A percentile compares a stretch with the other conserved stretches of the same genome.
phyloP scores from a whole-genome alignment of 1,284 basidiomycete genomes.

The Rhodofomes roseus region DNA sequence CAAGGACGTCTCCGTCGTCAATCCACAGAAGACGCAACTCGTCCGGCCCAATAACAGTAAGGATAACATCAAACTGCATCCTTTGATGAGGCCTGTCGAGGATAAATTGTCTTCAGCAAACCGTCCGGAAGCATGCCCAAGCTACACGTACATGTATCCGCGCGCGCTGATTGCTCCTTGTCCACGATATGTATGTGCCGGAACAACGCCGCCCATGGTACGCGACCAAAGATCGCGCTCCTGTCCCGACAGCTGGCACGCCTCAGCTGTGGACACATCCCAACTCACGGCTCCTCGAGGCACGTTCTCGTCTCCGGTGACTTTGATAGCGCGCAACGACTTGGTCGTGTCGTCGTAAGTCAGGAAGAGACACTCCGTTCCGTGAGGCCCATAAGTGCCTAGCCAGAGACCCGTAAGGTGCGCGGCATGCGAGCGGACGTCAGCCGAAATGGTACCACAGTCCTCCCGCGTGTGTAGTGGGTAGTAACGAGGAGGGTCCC shows the following conservation, averaged over 20 bases:
- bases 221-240: not conserved
- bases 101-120: not conserved
- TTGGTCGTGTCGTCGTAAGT: not conserved
- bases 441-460: not conserved
- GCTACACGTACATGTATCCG: not conserved
- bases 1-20: not conserved
- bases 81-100: not conserved
- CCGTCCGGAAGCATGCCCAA: not conserved
- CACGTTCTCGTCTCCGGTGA: conserved; percentile 5
- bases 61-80: not conserved
- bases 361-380: conserved; percentile 3
- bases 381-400: conserved; percentile 1
- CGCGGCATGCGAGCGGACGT: not conserved
- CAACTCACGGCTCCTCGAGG: conserved; percentile 1
- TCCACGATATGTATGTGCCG: not conserved
- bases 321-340: not conserved
- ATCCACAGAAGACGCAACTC: not conserved
- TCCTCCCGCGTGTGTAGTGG: not conserved
- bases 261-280: not conserved
- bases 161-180: not conserved
- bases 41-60: not conserved
- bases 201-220: not conserved
- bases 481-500: conserved; percentile 2
- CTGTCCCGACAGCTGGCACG: not conserved
- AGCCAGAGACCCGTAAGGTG: conserved; percentile 6